phyloP scores from a whole-genome alignment of 2,329 filamentous ascomycete genomes.

The Cladosporium sp. region DNA sequence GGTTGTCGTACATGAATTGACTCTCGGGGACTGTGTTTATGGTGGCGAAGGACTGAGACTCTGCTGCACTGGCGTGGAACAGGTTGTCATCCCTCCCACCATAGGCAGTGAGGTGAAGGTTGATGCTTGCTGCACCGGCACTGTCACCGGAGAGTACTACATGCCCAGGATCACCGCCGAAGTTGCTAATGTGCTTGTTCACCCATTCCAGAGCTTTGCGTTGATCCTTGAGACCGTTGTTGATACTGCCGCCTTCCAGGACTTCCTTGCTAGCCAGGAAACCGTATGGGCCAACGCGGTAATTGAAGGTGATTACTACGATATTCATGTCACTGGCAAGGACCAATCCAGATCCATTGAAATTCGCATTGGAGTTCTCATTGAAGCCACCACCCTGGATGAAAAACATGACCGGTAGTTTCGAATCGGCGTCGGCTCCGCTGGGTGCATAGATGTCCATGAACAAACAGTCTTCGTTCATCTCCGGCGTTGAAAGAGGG shows the following conservation, averaged over 20 bases:
- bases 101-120: slow-evolving; percentile 57
- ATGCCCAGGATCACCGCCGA: slow-evolving; percentile 65
- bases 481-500: slow-evolving; percentile 27
- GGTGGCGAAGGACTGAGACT: slow-evolving; percentile 51
- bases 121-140: slow-evolving; percentile 64
- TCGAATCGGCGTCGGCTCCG: slow-evolving; percentile 45
- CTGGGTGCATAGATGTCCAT: slow-evolving; percentile 61
- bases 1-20: slow-evolving; percentile 50
- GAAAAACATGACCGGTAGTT: slow-evolving; percentile 61
- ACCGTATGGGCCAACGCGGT: slow-evolving; percentile 70
- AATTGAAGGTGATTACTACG: slow-evolving; percentile 70
- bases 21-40: slow-evolving; percentile 46
- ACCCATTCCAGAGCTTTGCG: slow-evolving; percentile 67
- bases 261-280: slow-evolving; percentile 62
- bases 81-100: slow-evolving; percentile 45
- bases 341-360: slow-evolving; percentile 60
- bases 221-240: slow-evolving; percentile 69
- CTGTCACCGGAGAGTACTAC: slow-evolving; percentile 66
- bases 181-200: slow-evolving; percentile 59
- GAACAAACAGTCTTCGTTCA: slow-evolving; percentile 64
- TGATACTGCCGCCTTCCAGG: slow-evolving; percentile 48
- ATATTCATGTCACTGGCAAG: slow-evolving; percentile 56
- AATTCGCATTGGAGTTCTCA: slow-evolving; percentile 45
- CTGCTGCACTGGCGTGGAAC: slow-evolving; percentile 51
- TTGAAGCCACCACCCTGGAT: slow-evolving; percentile 48